Percentiles rank a stretch among this genome's conserved stretches.
Conservation (phyloP, 345 rosid species). For the Populus davidiana region DNA sequence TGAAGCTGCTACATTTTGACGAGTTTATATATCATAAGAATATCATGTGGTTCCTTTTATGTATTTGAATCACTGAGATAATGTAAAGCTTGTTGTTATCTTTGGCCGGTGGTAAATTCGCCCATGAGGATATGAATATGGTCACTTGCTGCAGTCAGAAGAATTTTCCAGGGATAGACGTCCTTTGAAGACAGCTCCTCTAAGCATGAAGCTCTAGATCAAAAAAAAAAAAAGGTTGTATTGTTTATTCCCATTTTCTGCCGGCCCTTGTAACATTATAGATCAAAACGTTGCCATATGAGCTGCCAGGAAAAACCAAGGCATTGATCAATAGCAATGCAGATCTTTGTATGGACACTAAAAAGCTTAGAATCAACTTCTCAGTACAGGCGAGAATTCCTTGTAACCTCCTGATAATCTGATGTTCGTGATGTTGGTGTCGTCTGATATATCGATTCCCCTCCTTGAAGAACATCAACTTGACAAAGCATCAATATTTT, state of each 20-base stretch:
- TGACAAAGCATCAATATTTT: neutral
- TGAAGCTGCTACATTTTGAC: neutral
- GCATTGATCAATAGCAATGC: neutral
- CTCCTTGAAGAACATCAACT: neutral
- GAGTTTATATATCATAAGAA: neutral
- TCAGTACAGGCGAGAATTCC: neutral
- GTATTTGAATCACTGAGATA: neutral
- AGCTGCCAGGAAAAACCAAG: neutral
- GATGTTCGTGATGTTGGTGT: neutral
- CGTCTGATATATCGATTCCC: neutral
- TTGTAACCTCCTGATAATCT: too few species aligned
- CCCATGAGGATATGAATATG: neutral
- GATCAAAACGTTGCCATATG: neutral
- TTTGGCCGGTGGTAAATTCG: neutral
- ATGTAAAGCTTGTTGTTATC: neutral
- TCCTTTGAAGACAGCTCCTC: neutral
- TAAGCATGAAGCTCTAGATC: neutral
- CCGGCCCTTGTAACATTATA: neutral
- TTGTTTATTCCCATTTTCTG: neutral
- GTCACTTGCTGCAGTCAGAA: neutral
- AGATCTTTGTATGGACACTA: neutral
- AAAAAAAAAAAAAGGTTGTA: neutral
- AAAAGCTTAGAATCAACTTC: neutral
- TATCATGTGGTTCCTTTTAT: neutral
- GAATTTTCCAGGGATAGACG: neutral